Base-by-base conservation (phyloP, 768 basidiomycete genomes). In the Boletus tylopilopsis region DNA sequence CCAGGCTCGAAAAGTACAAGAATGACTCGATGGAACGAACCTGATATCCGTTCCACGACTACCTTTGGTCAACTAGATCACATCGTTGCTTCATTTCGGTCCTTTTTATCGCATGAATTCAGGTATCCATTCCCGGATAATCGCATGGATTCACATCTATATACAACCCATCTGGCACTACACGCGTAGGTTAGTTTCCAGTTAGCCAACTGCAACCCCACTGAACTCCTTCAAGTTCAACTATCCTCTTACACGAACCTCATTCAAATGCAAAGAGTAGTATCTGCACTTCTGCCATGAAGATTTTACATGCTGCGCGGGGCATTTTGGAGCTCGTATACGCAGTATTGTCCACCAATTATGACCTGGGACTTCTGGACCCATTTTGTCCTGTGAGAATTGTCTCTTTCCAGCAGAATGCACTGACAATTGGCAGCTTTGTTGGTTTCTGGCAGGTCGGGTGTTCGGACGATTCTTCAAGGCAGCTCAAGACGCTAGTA, bases 241-340 rank as follows among this genome's bases (percentile, higher is more conserved):
- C 71, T 13, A 84, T 90, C 44, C 71, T 88, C 18, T 68, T 90
- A 35, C 88, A 90, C 57, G 88, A 90, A 54, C 85, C 86, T 4
- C 86, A 88, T 59, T 85, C 87, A 16, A 77, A 80, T 50, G 72
- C 85, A 40, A 71, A 73, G 22, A 70, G 67, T 39, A 73, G 74
- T 16, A 78, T 79, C 30, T 90, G 87, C 56, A 73, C 81, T 35
- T 88, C 85, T 35, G 82, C 86, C 13, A 73, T 81, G 56, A 85
- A 80, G 59, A 82, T 89, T 25, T 69, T 89, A 8, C 77, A 76
- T 1, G 80, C 87, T 22, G 79, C 86, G 3, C 77, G 87, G 41
- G 74, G 77, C 1, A 80, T 86, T 34, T 69, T 89, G 36, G 82
- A 88, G 55, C 69, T 86, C 15, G 76, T 87, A 32, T 84, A 87